A percentile compares a stretch with the other conserved stretches of the same genome.
Evolutionary conservation across 257 asterid genomes (phyloP).

Genomic region (Primulina eburnea): DNA sequence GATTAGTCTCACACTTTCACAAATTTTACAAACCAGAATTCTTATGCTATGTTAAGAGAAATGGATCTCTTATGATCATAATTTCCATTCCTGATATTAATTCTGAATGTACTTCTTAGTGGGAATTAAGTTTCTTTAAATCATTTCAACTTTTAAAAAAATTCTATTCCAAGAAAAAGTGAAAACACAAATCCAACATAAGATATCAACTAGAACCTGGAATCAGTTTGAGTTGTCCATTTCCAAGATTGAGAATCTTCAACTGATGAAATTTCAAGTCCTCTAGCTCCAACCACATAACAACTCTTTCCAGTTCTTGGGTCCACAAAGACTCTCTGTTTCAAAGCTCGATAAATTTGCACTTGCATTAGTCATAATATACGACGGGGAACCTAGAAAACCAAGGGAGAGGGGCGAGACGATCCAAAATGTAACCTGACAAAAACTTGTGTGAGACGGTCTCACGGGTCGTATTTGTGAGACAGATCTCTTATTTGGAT

Average conservation of each 20-base stretch:
- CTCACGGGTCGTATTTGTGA: too few species aligned
- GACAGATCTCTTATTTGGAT: too few species aligned
- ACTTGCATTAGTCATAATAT: not conserved
- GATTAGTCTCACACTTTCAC: too few species aligned
- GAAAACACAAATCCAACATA: not conserved
- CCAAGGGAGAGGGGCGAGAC: too few species aligned
- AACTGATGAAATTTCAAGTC: conserved; percentile 7
- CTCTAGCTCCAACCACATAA: conserved; percentile 23
- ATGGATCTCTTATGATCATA: too few species aligned
- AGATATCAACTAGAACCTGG: not conserved
- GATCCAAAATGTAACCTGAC: too few species aligned
- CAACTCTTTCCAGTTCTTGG: conserved; percentile 24
- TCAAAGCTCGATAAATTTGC: not conserved
- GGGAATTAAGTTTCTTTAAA: not conserved
- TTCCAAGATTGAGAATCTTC: conserved; percentile 8
- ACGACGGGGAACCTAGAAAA: too few species aligned
- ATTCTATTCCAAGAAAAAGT: not conserved
- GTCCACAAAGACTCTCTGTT: conserved; percentile 24
- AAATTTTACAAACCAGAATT: too few species aligned
- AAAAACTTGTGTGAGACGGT: too few species aligned
- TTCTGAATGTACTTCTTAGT: not conserved
- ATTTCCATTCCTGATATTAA: too few species aligned
- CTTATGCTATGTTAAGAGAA: too few species aligned
- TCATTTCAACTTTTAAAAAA: too few species aligned
- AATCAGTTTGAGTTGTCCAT: not conserved